Conservation (phyloP, 768 basidiomycete genomes). For the Suillus fuscotomentosus region DNA sequence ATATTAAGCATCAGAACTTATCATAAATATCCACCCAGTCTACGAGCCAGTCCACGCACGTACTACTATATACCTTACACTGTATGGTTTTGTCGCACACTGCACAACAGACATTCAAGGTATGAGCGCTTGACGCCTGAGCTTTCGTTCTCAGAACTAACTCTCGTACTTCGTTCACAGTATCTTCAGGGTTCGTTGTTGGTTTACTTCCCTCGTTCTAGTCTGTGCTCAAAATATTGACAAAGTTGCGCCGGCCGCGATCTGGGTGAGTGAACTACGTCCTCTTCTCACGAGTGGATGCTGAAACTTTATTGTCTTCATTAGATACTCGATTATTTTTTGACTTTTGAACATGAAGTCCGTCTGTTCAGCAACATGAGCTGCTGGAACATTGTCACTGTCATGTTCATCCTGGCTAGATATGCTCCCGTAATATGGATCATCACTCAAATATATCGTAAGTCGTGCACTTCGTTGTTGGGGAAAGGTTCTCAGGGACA, state of each 20-base stretch:
- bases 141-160: background rate
- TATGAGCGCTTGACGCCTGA: background rate
- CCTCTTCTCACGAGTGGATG: background rate
- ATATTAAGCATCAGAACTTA: background rate
- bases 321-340: constrained; percentile 9
- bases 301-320: background rate
- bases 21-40: background rate
- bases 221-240: background rate
- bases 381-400: background rate
- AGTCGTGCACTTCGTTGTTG: background rate
- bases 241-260: constrained; percentile 8
- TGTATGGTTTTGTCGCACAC: background rate
- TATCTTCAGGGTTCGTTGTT: constrained; percentile 8
- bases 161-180: background rate
- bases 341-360: constrained; percentile 12
- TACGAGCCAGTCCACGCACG: background rate
- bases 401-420: constrained; percentile 12
- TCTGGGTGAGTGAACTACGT: constrained; percentile 5
- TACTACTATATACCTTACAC: too few relatives aligned
- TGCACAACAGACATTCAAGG: constrained; percentile 7
- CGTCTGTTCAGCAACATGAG: constrained; percentile 4
- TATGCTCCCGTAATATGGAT: constrained; percentile 10
- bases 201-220: background rate
- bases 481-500: background rate
- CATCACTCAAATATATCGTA: constrained; percentile 8